These are phyloP conservation scores for Penicillium arizonense DNA, from an alignment of 495 filamentous ascomycete genomes.

Conservation along the genomic window DNA sequence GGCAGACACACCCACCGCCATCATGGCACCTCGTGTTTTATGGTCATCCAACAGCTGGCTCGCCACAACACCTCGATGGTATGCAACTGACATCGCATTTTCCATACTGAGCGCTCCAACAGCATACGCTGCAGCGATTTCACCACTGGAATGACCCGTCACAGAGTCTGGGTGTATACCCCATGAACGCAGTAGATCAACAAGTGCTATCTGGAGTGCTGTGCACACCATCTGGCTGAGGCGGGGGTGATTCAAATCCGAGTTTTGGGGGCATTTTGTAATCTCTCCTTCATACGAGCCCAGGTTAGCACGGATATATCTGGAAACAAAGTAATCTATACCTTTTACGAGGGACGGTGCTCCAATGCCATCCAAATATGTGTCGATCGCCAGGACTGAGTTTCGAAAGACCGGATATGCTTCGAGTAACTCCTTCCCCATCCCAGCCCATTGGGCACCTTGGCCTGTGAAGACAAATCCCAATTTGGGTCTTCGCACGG, in stretches of 20 bases:
- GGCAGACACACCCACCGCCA: conserved; percentile 28
- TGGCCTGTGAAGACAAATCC: conserved; percentile 44
- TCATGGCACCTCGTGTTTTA: conserved; percentile 26
- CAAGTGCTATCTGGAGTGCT: conserved; percentile 32
- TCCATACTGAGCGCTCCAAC: conserved; percentile 32
- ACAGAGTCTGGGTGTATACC: conserved; percentile 36
- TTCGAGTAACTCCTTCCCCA: conserved; percentile 35
- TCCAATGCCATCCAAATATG: conserved; percentile 13
- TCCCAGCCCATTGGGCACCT: conserved; percentile 39
- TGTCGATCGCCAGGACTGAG: conserved; percentile 19
- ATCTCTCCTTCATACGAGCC: conserved; percentile 12
- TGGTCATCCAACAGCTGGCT: conserved; percentile 12
- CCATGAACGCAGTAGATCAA: conserved; percentile 29
- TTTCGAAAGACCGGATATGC: conserved; percentile 33
- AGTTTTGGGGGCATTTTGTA: neutral
- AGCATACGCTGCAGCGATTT: conserved; percentile 49
- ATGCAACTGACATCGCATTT: conserved; percentile 29
- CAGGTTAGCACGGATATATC: neutral
- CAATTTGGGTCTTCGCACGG: neutral
- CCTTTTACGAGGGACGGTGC: conserved; percentile 22
- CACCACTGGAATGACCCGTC: conserved; percentile 61
- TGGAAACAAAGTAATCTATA: neutral
- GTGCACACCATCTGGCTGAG: conserved; percentile 24
- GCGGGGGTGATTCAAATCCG: conserved; percentile 12
- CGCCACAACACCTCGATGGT: conserved; percentile 22